Conservation (phyloP, 31 red algal species). For the Asparagopsis taxiformis region DNA sequence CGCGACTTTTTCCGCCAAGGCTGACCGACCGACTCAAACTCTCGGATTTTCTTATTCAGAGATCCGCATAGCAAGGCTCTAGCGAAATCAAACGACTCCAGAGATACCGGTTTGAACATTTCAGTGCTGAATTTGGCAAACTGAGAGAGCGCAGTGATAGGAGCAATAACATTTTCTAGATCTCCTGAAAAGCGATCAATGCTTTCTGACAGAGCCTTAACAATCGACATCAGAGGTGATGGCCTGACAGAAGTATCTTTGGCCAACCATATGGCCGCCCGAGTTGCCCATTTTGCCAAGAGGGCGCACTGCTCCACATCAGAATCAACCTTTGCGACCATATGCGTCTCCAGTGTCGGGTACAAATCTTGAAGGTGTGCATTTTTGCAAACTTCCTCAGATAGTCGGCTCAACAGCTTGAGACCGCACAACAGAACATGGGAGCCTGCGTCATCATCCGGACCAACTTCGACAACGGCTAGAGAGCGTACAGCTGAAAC, state of each 20-base stretch:
- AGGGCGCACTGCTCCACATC: constrained; percentile 11
- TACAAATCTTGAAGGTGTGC: background rate
- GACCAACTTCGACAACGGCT: background rate
- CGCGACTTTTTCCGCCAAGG: too few relatives aligned
- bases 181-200: constrained; percentile 40
- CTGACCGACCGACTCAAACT: too few relatives aligned
- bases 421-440: constrained; percentile 50
- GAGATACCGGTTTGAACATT: constrained; percentile 21
- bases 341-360: background rate
- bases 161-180: constrained; percentile 33
- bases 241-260: background rate
- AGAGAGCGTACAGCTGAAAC: constrained; percentile 13
- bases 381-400: background rate
- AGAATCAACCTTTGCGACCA: constrained; percentile 12
- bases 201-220: constrained; percentile 4
- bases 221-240: constrained; percentile 1
- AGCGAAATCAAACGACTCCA: constrained; percentile 65
- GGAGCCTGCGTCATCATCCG: constrained; percentile 25
- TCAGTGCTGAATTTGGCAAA: constrained; percentile 37
- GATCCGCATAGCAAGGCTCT: constrained; percentile 51
- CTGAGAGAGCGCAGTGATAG: constrained; percentile 46
- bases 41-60: constrained; percentile 20
- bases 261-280: constrained; percentile 22
- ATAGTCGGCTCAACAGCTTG: constrained; percentile 19
- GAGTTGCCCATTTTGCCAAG: constrained; percentile 46